Evolutionary conservation across 148 eudicot genomes (phyloP).

Genomic region (Amaranthus hypochondriacus): DNA sequence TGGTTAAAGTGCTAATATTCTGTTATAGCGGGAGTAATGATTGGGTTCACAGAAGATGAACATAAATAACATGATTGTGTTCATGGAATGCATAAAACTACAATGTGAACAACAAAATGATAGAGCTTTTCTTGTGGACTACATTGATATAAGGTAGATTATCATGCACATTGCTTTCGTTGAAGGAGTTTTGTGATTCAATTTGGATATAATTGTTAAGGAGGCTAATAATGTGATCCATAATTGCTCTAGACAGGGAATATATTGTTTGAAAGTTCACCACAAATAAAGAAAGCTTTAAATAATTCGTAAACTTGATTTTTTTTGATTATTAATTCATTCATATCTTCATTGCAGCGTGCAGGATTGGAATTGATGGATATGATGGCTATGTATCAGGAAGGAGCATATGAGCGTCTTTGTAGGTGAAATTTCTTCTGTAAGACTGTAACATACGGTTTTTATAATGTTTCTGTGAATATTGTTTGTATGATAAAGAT

Average conservation of each 20-base stretch:
- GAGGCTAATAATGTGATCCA: background rate
- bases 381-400: conserved; percentile 99
- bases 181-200: background rate
- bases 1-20: too few relatives aligned
- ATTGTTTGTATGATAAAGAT: background rate
- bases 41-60: too few relatives aligned
- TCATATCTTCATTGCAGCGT: conserved; percentile 53
- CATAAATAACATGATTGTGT: background rate
- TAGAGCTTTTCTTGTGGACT: background rate
- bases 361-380: conserved; percentile 99
- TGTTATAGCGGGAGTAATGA: too few relatives aligned
- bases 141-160: background rate
- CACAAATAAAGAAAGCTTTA: background rate
- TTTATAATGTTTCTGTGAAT: background rate
- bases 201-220: background rate
- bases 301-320: background rate
- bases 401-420: conserved; percentile 98
- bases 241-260: too few relatives aligned
- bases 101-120: background rate
- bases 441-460: background rate
- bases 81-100: background rate
- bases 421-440: conserved; percentile 64
- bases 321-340: conserved; percentile 14
- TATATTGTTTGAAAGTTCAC: background rate
- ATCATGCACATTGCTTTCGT: too few relatives aligned